Base-by-base conservation (phyloP, 2,329 filamentous ascomycete genomes). In the Fusarium sp. region DNA sequence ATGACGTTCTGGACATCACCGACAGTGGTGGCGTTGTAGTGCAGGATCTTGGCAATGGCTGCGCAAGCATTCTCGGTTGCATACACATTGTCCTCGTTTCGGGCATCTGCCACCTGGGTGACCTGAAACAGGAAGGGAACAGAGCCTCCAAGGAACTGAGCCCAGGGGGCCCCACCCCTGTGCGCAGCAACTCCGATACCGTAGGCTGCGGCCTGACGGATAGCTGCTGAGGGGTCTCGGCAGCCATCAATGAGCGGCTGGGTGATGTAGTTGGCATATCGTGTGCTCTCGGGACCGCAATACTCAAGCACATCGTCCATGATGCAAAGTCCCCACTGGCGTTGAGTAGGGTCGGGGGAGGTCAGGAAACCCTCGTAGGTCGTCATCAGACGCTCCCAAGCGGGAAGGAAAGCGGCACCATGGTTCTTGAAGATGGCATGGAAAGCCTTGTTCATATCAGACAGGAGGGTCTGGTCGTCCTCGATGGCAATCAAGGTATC, bases 401-500 rank as follows among this genome's bases (percentile, higher is more conserved):
- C 88, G 6, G 92, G 93, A 64, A 99, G 88, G 88, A 99, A 99
- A 13, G 89, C 86, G 11, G 91, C 88, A 27, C 94, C 94, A 82
- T 98, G 95, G 85, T 98, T 95, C 88, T 98, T 98, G 89, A 99
- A 99, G 76, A 99, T 95, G 70, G 95, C 96, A 84, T 99, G 97
- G 89, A 97, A 99, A 1, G 97, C 96, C 88, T 99, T 99, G 90
- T 99, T 99, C 97, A 99, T 99, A 81, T 99, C 97, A 2, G 95
- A 98, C 50, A 99, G 89, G 20, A 99, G 88, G 24, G 95, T 98
- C 84, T 98, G 96, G 81, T 99, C 97, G 77, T 99, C 97, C 83
- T 99, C 97, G 57, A 99, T 95, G 14, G 96, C 97, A 78, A 97
- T 93, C 35, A 97, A 88, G 52, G 92, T 90, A 62, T 98, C 96